Evolutionary conservation across 768 basidiomycete species (phyloP), one percentile per base, ranked within the genome.

Genomic region (Sporobolomyces roseus): DNA sequence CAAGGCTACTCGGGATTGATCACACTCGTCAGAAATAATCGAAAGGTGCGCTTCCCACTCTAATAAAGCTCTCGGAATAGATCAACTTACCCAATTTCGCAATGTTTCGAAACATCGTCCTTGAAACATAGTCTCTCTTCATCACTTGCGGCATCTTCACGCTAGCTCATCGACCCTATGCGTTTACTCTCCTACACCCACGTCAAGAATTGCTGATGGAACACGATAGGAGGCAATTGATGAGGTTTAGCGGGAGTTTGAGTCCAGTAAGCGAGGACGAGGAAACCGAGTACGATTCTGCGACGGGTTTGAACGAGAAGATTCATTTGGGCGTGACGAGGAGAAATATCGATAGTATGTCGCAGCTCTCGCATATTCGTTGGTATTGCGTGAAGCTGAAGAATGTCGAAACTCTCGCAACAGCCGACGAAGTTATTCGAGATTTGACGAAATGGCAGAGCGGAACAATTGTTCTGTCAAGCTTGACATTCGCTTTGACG

Each of bases 181-280:
- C 61, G 19, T 66, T 61, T 35, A 62, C 45, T 13, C 33, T 80
- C 86, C 79, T 91, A 88, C 88, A 82, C 88, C 30, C 87, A 88
- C 73, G 81, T 10, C 14, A 14, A 46, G 58, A 60, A 3, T 21
- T 48, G 29, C 45, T 60, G 25, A 12, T 48, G 30, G 58, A 60
- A 27, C 29, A 48, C 30, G 58, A 60, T 6, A 27, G 45, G 29
- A 60, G 10, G 16, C 27, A 35, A 5, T 2, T 60, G 2, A 23
- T 21, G 32, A 46, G 13, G 19, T 33, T n/a, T 13, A 48, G 7
- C 5, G 49, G 49, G 17, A 12, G 25, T 25, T 50, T 50, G 49
- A 7, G 7, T 3, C 49, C 25, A 9, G 49, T 27, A 21, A 25
- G 27, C 7, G 49, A 50, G 27, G 27, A 29, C n/a, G 49, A 50